phyloP scores from a whole-genome alignment of 169 alveolate genomes.

The Plasmodium berghei region DNA sequence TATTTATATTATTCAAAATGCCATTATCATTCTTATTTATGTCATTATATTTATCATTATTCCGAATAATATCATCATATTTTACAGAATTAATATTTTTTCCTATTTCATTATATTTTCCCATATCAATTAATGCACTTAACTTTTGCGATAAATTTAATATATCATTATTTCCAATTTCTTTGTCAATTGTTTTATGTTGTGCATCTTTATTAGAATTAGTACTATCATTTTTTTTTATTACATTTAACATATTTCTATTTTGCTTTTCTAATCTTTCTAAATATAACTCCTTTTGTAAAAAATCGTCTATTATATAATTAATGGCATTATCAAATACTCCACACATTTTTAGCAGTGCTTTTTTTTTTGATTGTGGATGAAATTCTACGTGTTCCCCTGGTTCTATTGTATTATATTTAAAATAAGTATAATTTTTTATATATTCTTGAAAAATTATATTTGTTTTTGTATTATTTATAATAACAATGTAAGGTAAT shows the following conservation, averaged over 20 bases:
- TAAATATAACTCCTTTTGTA: constrained; percentile 58
- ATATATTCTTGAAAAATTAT: constrained; percentile 51
- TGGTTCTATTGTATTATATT: constrained; percentile 80
- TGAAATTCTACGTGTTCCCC: constrained; percentile 88
- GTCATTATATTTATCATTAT: not conserved
- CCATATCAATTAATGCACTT: not conserved
- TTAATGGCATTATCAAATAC: constrained; percentile 66
- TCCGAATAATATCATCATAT: constrained; percentile 5
- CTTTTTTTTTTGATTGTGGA: constrained; percentile 86
- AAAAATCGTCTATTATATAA: constrained; percentile 52
- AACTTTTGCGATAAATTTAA: not conserved
- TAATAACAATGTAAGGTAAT: constrained; percentile 84
- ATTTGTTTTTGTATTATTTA: constrained; percentile 71
- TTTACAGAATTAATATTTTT: constrained; percentile 15
- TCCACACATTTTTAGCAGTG: constrained; percentile 83
- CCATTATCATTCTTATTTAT: not conserved
- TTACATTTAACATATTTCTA: constrained; percentile 1
- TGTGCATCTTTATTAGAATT: not conserved
- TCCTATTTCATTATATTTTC: not conserved
- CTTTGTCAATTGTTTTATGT: not conserved
- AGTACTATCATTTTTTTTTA: constrained; percentile 8
- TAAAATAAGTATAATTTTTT: constrained; percentile 27
- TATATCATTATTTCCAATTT: not conserved
- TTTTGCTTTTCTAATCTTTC: constrained; percentile 52
- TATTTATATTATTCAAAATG: not conserved